phyloP scores from a whole-genome alignment of 495 filamentous ascomycete species.

The Aspergillus sparsus region DNA sequence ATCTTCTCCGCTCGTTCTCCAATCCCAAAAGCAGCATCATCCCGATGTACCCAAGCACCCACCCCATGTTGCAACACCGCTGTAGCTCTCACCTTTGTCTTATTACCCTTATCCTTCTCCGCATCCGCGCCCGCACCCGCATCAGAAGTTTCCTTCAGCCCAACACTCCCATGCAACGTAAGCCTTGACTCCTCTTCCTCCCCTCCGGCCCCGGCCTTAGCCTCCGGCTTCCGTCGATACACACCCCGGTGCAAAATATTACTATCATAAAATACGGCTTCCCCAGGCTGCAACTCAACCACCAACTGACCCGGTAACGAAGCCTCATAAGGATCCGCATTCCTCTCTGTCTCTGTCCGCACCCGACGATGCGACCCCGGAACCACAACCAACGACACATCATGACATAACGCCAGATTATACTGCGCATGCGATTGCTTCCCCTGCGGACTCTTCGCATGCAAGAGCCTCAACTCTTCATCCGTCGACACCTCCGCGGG shows the following conservation, averaged over 20 bases:
- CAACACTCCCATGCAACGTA: constrained; percentile 82
- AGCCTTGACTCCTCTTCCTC: constrained; percentile 60
- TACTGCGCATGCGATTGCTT: constrained; percentile 71
- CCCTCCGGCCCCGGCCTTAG: too few relatives aligned
- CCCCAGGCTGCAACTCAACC: constrained; percentile 67
- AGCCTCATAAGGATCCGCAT: constrained; percentile 57
- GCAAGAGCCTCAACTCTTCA: constrained; percentile 54
- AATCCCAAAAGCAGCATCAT: constrained; percentile 55
- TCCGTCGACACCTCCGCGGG: constrained; percentile 53
- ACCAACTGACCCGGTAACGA: constrained; percentile 60
- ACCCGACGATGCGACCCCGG: constrained; percentile 69
- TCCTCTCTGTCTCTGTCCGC: constrained; percentile 64
- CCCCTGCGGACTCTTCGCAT: constrained; percentile 43
- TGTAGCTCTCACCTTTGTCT: constrained; percentile 56
- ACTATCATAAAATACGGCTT: constrained; percentile 83
- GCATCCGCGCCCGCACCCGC: constrained; percentile 32
- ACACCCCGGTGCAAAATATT: constrained; percentile 82
- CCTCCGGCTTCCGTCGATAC: constrained; percentile 54
- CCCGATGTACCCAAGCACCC: constrained; percentile 66
- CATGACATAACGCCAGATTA: constrained; percentile 71
- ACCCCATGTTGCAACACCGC: constrained; percentile 87
- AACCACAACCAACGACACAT: constrained; percentile 66
- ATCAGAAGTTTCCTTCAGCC: constrained; percentile 44
- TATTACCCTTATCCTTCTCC: constrained; percentile 26
- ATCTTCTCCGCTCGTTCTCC: constrained; percentile 51